Evolutionary conservation across 768 basidiomycete species (phyloP).

Genomic region (Serendipita sp.): DNA sequence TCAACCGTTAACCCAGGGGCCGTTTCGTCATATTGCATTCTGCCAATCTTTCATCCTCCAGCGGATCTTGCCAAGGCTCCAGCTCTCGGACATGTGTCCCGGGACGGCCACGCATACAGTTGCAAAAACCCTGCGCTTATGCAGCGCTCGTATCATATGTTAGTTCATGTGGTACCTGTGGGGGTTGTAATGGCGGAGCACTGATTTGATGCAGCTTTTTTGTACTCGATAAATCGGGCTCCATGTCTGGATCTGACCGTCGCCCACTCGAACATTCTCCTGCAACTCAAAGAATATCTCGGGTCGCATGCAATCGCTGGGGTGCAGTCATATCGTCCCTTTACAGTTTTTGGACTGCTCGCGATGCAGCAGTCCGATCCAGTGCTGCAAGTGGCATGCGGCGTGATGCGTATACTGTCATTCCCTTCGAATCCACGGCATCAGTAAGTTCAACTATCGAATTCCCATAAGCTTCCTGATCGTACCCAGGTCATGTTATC

Average conservation of each 20-base stretch:
- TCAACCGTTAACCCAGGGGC: slow-evolving; percentile 22
- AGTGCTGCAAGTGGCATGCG: slow-evolving; percentile 16
- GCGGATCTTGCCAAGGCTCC: slow-evolving; percentile 16
- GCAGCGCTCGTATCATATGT: slow-evolving; percentile 37
- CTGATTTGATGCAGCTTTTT: slow-evolving; percentile 26
- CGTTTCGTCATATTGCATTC: slow-evolving; percentile 35
- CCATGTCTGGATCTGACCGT: slow-evolving; percentile 30
- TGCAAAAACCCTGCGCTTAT: slow-evolving; percentile 37
- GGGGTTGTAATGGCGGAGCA: neutral
- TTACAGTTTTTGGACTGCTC: slow-evolving; percentile 38
- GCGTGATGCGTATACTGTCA: slow-evolving; percentile 39
- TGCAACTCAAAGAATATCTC: slow-evolving; percentile 22
- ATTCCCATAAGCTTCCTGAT: neutral
- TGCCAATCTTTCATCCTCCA: slow-evolving; percentile 36
- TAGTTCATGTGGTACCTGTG: slow-evolving; percentile 14
- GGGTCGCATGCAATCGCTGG: slow-evolving; percentile 29
- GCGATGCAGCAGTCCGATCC: slow-evolving; percentile 22
- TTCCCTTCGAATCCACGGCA: slow-evolving; percentile 25
- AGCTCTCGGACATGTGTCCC: slow-evolving; percentile 30
- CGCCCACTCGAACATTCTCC: slow-evolving; percentile 31
- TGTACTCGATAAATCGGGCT: slow-evolving; percentile 38
- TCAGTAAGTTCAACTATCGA: neutral
- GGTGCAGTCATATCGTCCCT: slow-evolving; percentile 44
- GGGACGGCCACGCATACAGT: slow-evolving; percentile 37
- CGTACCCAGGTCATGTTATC: slow-evolving; percentile 15